Conservation (phyloP, 352 stramenopile species). For the Phytophthora cajani region DNA sequence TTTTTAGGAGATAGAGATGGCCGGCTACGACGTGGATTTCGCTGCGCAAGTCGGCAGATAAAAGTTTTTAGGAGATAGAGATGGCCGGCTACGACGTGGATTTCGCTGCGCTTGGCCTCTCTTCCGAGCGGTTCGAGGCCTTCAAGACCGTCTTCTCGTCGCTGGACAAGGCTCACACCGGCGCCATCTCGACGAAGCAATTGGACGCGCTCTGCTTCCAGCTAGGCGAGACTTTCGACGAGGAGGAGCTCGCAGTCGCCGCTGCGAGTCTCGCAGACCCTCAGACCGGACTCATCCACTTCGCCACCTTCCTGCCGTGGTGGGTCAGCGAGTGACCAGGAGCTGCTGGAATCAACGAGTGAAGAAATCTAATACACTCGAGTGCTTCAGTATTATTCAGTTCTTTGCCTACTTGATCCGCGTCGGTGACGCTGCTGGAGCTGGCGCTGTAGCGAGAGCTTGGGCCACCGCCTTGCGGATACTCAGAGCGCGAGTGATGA, state of each 20-base stretch:
- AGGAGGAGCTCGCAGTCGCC: conserved; percentile 61
- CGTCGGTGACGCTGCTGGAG: conserved; percentile 6
- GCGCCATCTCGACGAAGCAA: conserved; percentile 61
- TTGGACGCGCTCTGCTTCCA: conserved; percentile 67
- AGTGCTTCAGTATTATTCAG: neutral
- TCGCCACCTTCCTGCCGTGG: conserved; percentile 67
- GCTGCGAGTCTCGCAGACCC: conserved; percentile 56
- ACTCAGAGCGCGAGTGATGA: conserved; percentile 64
- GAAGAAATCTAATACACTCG: neutral
- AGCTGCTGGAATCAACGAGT: neutral
- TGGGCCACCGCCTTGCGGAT: conserved; percentile 53
- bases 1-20: conserved; percentile 14
- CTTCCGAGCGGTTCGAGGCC: conserved; percentile 58
- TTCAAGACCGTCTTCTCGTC: conserved; percentile 63
- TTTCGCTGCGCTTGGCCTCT: conserved; percentile 53
- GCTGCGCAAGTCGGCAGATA: conserved; percentile 23
- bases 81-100: conserved; percentile 56
- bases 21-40: conserved; percentile 61
- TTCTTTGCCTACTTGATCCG: conserved; percentile 20
- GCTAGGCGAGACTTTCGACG: conserved; percentile 63
- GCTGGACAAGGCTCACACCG: conserved; percentile 56
- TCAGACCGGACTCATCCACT: conserved; percentile 65
- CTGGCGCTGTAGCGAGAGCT: conserved; percentile 29
- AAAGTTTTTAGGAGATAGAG: conserved; percentile 7
- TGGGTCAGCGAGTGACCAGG: conserved; percentile 57